Evolutionary conservation across 345 rosid genomes (phyloP), one percentile per base, ranked within the genome.

Genomic region (Euphorbia peplus): DNA sequence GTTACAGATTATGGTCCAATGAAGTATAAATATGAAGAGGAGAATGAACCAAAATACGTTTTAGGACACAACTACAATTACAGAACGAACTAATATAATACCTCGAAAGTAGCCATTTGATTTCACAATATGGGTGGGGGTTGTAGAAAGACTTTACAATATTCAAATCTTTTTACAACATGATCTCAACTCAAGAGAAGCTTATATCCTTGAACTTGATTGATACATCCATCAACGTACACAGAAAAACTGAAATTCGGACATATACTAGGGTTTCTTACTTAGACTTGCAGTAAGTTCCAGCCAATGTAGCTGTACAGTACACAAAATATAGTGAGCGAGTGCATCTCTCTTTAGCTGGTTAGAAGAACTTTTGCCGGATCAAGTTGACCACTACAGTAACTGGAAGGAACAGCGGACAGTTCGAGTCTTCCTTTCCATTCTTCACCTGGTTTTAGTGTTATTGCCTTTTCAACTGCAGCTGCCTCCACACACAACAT

Each of bases 361-460:
- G 86, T 71, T 30, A 69, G 80, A 25, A 91, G 88, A 72, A 87
- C 95, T 79, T 69, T 88, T 80, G 74, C 78, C n/a, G 99, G 97
- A 74, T 95, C 97, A 72, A 95, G 97, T 70, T 91, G 97, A 37
- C 99, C 96, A 56, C 99, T 91, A 65, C 96, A 87, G 79, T 90
- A 95, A 76, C 96, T 91, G 47, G 97, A 91, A 50, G 96, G 96
- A 70, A 91, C 97, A 53, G 90, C 86, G 39, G 93, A 91, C 51
- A 95, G 87, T 63, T 95, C 96, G 77, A 82, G 88, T 71, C 92
- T 88, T 71, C 99, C 97, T 76, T 64, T 95, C 97, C 99, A 91
- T 72, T 91, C 97, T 78, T 91, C 96, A 14, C 77, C 68, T 14
- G 73, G 73, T 37, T 73, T 73, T 21, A 73, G 44, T 3, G 76